Evolutionary conservation across 352 stramenopile species (phyloP).

Genomic region (Thalassiosira livingstoniorum): DNA sequence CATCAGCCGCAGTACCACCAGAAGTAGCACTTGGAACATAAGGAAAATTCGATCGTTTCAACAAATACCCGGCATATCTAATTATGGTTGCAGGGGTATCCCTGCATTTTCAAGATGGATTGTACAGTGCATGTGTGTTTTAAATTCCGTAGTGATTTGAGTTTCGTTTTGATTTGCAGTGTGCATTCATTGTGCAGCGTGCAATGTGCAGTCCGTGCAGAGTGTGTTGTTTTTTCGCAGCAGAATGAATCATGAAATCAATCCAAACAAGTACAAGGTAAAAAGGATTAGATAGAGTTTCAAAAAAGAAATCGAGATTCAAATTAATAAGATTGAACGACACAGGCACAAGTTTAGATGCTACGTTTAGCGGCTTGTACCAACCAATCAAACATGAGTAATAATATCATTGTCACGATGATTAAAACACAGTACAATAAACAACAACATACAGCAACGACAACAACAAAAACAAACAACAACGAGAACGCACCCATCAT

Average conservation of each 20-base stretch:
- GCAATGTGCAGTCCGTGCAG: not conserved
- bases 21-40: slow-evolving; percentile 18
- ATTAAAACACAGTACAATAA: no score
- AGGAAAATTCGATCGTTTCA: slow-evolving; percentile 77
- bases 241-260: not conserved
- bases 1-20: not conserved
- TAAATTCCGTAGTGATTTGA: not conserved
- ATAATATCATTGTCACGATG: no score
- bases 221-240: not conserved
- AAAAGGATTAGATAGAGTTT: no score
- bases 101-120: slow-evolving; percentile 5
- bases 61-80: slow-evolving; percentile 70
- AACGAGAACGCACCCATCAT: slow-evolving; percentile 15
- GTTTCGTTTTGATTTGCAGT: not conserved
- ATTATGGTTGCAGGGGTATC: slow-evolving; percentile 28
- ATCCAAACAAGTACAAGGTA: not conserved
- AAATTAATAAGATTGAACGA: no score
- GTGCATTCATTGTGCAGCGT: not conserved
- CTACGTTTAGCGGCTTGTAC: no score
- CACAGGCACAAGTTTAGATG: no score
- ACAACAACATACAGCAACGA: not conserved
- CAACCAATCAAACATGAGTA: no score
- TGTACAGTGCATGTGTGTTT: not conserved
- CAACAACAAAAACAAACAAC: not conserved
- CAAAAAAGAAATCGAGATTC: no score